Evolutionary conservation across 768 basidiomycete genomes (phyloP).

Genomic region (Boletus fagicola): DNA sequence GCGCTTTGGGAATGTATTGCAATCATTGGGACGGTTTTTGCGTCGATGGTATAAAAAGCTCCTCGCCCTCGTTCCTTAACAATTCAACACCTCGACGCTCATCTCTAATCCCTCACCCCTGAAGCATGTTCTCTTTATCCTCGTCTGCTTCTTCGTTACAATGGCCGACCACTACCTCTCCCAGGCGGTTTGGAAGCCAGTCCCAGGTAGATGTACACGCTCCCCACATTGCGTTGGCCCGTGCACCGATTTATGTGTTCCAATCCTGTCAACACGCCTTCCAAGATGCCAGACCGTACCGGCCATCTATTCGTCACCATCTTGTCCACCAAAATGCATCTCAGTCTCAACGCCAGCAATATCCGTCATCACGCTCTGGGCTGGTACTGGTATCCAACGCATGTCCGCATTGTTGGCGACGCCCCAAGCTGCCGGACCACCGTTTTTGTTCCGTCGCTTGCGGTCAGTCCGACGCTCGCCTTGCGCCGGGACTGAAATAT

Average conservation of each 20-base stretch:
- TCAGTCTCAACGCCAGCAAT: neutral
- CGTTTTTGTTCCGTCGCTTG: slow-evolving; percentile 24
- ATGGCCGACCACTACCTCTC: neutral
- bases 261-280: neutral
- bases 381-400: neutral
- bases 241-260: neutral
- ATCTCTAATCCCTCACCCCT: neutral
- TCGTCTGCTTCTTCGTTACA: neutral
- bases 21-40: neutral
- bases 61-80: neutral
- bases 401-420: slow-evolving; percentile 20
- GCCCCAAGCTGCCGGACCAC: slow-evolving; percentile 14
- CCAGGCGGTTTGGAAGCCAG: neutral
- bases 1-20: no score
- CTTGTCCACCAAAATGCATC: no score
- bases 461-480: slow-evolving; percentile 4
- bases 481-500: slow-evolving; percentile 17
- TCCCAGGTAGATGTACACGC: no score
- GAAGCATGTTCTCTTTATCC: slow-evolving; percentile 5
- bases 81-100: neutral
- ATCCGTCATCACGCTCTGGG: neutral
- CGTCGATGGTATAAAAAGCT: neutral
- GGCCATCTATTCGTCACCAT: neutral
- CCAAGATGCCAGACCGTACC: neutral
- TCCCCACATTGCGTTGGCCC: neutral